Evolutionary conservation across 2,329 filamentous ascomycete genomes (phyloP).

Genomic region (Aschersonia sp.): DNA sequence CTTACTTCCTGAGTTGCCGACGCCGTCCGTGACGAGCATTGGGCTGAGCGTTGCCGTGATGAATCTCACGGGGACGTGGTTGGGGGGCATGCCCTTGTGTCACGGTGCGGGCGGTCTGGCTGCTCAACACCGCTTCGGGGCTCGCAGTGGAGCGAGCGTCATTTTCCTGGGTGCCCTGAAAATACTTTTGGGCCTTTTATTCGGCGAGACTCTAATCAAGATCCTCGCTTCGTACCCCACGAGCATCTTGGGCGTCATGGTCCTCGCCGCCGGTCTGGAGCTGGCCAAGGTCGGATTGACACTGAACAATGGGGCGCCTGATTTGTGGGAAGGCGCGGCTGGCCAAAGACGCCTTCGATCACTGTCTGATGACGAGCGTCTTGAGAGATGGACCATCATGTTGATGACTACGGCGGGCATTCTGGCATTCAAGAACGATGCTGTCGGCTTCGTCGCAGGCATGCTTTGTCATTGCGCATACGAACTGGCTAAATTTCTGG

Average conservation of each 20-base stretch:
- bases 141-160: slow-evolving; percentile 72
- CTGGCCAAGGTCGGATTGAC: slow-evolving; percentile 73
- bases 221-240: slow-evolving; percentile 61
- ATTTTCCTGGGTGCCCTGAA: slow-evolving; percentile 68
- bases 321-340: slow-evolving; percentile 41
- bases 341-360: slow-evolving; percentile 33
- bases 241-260: slow-evolving; percentile 70
- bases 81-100: slow-evolving; percentile 89
- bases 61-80: slow-evolving; percentile 80
- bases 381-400: slow-evolving; percentile 78
- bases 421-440: slow-evolving; percentile 80
- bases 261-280: slow-evolving; percentile 79
- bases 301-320: slow-evolving; percentile 56
- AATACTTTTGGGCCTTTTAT: slow-evolving; percentile 58
- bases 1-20: slow-evolving; percentile 52
- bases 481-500: slow-evolving; percentile 26
- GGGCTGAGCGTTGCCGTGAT: slow-evolving; percentile 71
- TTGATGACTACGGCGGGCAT: slow-evolving; percentile 71
- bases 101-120: slow-evolving; percentile 86
- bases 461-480: slow-evolving; percentile 67
- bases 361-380: slow-evolving; percentile 52
- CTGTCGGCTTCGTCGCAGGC: slow-evolving; percentile 70
- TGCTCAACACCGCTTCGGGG: slow-evolving; percentile 82
- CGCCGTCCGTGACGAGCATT: slow-evolving; percentile 60
- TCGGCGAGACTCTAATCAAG: slow-evolving; percentile 58